Evolutionary conservation across 2,329 filamentous ascomycete genomes (phyloP), one percentile per base, ranked within the genome.

Genomic region (Dactylella cylindrospora): DNA sequence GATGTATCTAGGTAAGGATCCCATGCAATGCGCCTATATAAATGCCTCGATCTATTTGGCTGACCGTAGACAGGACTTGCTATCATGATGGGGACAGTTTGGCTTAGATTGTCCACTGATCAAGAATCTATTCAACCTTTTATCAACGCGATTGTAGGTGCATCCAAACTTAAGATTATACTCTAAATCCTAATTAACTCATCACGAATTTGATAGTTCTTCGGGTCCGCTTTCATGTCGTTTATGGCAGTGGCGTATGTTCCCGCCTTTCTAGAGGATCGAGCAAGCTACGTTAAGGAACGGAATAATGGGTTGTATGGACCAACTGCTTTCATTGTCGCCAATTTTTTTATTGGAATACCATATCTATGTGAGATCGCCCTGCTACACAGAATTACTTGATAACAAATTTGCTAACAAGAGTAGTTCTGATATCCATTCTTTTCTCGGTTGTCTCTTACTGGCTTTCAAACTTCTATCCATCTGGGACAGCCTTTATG

Each of bases 41-140:
- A 33, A 44, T 50, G n/a, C 39, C 12, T 13, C 5, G n/a, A 72
- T 23, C 36, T 62, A 26, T 25, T 15, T 7, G 19, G 22, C 31
- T 40, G 53, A 33, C 23, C 7, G 39, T 9, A 19, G 23, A 28
- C 57, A 67, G 81, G 82, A 0, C 77, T 94, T 12, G 88, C 88
- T 1, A 81, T 93, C 67, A 84, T 93, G 80, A 90, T 91, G 84
- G 88, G 89, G 3, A 94, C 89, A 0, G 86, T 94, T 9, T 95
- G 87, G 84, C 75, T 94, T 10, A 82, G 88, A 4, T 77, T 95
- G 2, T 74, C 78, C 3, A 78, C 84, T 0, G 75, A 78, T 0
- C 88, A 94, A 70, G 75, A 78, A 52, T 85, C 85, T 57, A 91
- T 95, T 67, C 84, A 88, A 68, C 83, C 88, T 0, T 86, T 88